Evolutionary conservation across 2,329 filamentous ascomycete species (phyloP).

Genomic region (Xylariales sp.): DNA sequence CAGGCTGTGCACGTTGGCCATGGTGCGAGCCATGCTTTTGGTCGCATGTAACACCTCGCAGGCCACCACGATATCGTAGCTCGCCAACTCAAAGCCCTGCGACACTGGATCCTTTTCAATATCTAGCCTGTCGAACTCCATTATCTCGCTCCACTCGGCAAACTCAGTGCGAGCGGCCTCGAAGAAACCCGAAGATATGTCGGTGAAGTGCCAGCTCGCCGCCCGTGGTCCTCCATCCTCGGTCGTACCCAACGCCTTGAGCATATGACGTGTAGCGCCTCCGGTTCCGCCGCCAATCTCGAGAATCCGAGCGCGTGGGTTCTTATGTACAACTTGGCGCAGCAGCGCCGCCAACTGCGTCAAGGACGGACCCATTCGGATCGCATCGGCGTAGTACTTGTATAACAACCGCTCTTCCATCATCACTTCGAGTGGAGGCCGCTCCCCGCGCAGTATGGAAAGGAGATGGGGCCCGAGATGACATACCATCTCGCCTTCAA

Average conservation of each 20-base stretch:
- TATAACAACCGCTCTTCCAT: slow-evolving; percentile 22
- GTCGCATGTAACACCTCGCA: slow-evolving; percentile 17
- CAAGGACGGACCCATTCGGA: slow-evolving; percentile 17
- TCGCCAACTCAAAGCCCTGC: not conserved
- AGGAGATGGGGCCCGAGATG: slow-evolving; percentile 21
- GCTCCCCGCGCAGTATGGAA: slow-evolving; percentile 22
- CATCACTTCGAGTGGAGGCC: slow-evolving; percentile 24
- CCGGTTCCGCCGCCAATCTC: slow-evolving; percentile 8
- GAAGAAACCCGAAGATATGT: not conserved
- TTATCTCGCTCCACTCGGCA: slow-evolving; percentile 13
- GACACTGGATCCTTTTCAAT: slow-evolving; percentile 18
- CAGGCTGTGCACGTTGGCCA: slow-evolving; percentile 12
- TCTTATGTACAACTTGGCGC: not conserved
- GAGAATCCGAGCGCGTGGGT: slow-evolving; percentile 1
- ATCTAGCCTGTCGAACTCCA: slow-evolving; percentile 25
- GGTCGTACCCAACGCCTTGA: not conserved
- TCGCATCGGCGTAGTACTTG: slow-evolving; percentile 25
- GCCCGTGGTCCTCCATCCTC: not conserved
- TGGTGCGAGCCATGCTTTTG: slow-evolving; percentile 5
- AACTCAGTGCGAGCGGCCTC: not conserved
- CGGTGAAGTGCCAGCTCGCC: not conserved
- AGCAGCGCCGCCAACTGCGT: not conserved
- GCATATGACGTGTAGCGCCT: not conserved
- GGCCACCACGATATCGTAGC: slow-evolving; percentile 16
- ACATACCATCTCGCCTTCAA: slow-evolving; percentile 16